Evolutionary conservation across 192 early-diverging fungal genomes (phyloP), one percentile per base, ranked within the genome.

Genomic region (Allomyces arbusculus): DNA sequence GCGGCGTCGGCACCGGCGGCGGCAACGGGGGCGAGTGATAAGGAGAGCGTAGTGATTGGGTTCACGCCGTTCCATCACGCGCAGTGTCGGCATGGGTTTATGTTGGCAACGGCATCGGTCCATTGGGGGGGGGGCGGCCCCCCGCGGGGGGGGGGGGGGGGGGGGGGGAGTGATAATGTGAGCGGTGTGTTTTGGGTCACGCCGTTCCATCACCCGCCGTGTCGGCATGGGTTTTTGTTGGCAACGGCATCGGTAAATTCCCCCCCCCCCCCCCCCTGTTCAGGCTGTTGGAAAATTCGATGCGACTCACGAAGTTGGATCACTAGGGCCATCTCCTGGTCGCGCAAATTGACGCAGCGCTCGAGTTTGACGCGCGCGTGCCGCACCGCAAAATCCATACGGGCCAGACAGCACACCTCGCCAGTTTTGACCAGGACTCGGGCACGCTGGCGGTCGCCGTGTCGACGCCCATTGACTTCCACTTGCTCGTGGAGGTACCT

Each of bases 21-120:
- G 11, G 69, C 89, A 23, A 80, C 88, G 0, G 87, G 89, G 73
- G 89, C 91, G 4, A 84, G 87, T 77, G 72, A 77, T 25, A 77
- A 80, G 1, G 88, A 90, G 64, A 83, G 84, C 20, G 76, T 67
- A 20, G 75, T 93, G 11, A 71, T 67, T 61, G 77, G 75, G n/a
- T 91, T 93, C 70, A 78, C 86, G 9, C 78, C 80, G 33, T 84
- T 93, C 68, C 79, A 91, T 68, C 88, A 88, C 67, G 74, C 87
- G n/a, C 85, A 89, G 69, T 81, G 82, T 24, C 75, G 75, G n/a
- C 68, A 84, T 66, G 90, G 90, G 10, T 91, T 93, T 68, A 75
- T 86, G 28, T 43, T 19, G n/a, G 62, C 43, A 19, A 23, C 2
- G 65, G 67, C 44, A 71, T 61, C 55, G 64, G 26, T 1, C 23